Evolutionary conservation across 805 yeast genomes (phyloP), one percentile per base, ranked within the genome.

Genomic region (Cyberlindnera subsufficiens): DNA sequence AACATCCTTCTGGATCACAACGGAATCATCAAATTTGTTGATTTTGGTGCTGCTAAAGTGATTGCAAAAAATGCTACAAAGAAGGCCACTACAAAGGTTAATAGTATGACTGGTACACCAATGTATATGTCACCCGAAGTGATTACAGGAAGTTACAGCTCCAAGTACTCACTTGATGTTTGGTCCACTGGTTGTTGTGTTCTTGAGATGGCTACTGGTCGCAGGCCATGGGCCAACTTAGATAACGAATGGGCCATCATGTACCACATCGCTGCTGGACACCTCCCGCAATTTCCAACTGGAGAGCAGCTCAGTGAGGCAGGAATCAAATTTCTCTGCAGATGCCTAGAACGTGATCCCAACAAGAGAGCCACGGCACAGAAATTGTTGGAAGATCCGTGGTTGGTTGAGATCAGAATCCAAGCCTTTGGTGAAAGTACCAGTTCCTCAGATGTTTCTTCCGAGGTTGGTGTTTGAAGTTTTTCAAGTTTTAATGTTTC

Each of bases 81-180:
- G 15, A 47, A 66, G 64, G 50, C 63, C 47, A 43, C 60, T 47
- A 34, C 60, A 40, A 45, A 63, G 57, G 48, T 53, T 47, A 42
- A 66, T 47, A 59, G 66, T 45, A 60, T 68, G 71, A 60, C 95
- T 3, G 99, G 99, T 32, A 93, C 99, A 0, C 98, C 98, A 14
- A 93, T 91, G 97, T 93, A 93, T 65, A 91, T 93, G 98, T 88
- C 98, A 0, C 99, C 99, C 0, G 99, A 93, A 57, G 86, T 87
- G 0, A 87, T 93, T 45, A 86, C 93, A 1, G 97, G 97, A 2
- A 65, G 78, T 11, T 52, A 49, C 34, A 62, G 63, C 32, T 62
- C 65, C 3, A 59, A 58, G 32, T 62, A 67, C 40, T 64, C 73
- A 5, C 66, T 65, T 37, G 99, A 93, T 65, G 86, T 93, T 30